A percentile compares a stretch with the other conserved stretches of the same genome.
These are phyloP conservation scores for Neltuma alba DNA, from an alignment of 306 rosid species.

Conservation along the genomic window DNA sequence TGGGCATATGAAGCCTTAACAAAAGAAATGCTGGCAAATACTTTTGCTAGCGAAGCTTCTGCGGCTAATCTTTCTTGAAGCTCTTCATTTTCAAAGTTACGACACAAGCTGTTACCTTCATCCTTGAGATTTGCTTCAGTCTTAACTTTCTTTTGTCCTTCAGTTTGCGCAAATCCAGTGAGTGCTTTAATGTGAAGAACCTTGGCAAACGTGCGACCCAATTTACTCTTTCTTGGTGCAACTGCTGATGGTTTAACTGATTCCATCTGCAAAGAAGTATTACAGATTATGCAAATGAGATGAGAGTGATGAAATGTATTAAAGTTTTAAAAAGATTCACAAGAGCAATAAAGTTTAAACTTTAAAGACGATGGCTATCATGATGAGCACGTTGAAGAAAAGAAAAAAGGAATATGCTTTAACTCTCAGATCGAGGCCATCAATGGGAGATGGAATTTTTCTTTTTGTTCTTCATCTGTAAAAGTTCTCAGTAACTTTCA, in stretches of 20 bases:
- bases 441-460: slow-evolving; percentile 45
- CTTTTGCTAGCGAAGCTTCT: slow-evolving; percentile 71
- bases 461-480: slow-evolving; percentile 44
- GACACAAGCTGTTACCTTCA: slow-evolving; percentile 38
- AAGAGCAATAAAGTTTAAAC: slow-evolving; percentile 43
- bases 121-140: slow-evolving; percentile 44
- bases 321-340: slow-evolving; percentile 23
- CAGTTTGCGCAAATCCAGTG: slow-evolving; percentile 60
- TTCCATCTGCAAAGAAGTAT: slow-evolving; percentile 66
- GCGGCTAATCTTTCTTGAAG: slow-evolving; percentile 56
- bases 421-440: slow-evolving; percentile 68
- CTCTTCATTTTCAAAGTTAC: slow-evolving; percentile 55
- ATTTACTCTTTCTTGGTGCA: slow-evolving; percentile 65
- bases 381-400: slow-evolving; percentile 49
- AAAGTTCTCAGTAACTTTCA: slow-evolving; percentile 27
- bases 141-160: slow-evolving; percentile 55
- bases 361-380: slow-evolving; percentile 35
- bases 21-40: slow-evolving; percentile 72
- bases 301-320: slow-evolving; percentile 10
- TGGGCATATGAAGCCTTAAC: slow-evolving; percentile 86
- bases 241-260: slow-evolving; percentile 60
- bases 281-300: slow-evolving; percentile 26
- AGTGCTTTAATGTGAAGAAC: slow-evolving; percentile 73
- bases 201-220: slow-evolving; percentile 71
- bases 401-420: slow-evolving; percentile 59